Percentiles rank a stretch among this genome's conserved stretches.
These are phyloP conservation scores for Handroanthus guayacan DNA, from an alignment of 257 asterid species.

Conservation along the genomic window DNA sequence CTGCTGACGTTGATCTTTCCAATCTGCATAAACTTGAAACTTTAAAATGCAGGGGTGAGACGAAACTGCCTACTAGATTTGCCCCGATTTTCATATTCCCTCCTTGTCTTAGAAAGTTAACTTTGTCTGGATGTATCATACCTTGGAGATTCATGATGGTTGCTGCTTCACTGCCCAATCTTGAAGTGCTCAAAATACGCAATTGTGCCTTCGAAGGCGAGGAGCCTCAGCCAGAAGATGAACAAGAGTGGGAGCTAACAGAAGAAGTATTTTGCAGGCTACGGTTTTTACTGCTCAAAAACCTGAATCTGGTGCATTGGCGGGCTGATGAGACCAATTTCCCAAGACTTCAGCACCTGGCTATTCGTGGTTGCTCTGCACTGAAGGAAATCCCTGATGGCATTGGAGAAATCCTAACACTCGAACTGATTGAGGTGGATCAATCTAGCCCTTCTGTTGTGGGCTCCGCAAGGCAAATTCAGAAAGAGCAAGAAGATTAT, in stretches of 20 bases:
- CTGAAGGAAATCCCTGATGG: slow-evolving; percentile 33
- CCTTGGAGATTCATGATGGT: neutral
- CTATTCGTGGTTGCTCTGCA: neutral
- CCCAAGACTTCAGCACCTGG: slow-evolving; percentile 33
- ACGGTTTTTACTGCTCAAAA: slow-evolving; percentile 4
- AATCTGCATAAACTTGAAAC: slow-evolving; percentile 16
- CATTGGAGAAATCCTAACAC: slow-evolving; percentile 27
- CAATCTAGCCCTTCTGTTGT: neutral
- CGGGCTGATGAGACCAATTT: slow-evolving; percentile 21
- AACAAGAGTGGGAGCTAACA: slow-evolving; percentile 23
- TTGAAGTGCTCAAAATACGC: slow-evolving; percentile 15
- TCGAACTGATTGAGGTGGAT: slow-evolving; percentile 25
- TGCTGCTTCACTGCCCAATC: neutral
- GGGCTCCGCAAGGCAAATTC: slow-evolving; percentile 25
- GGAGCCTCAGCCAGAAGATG: neutral
- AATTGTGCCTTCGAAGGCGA: neutral
- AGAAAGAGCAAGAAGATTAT: slow-evolving; percentile 27
- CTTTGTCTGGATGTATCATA: neutral
- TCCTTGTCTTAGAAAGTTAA: neutral
- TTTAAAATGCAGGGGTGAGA: neutral
- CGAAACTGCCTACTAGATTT: too few relatives aligned
- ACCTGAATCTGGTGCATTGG: slow-evolving; percentile 30
- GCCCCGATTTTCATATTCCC: neutral
- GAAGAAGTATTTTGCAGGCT: slow-evolving; percentile 30
- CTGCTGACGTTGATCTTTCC: neutral